Base-by-base conservation (phyloP, 2,329 filamentous ascomycete species). In the Epichloe festucae region DNA sequence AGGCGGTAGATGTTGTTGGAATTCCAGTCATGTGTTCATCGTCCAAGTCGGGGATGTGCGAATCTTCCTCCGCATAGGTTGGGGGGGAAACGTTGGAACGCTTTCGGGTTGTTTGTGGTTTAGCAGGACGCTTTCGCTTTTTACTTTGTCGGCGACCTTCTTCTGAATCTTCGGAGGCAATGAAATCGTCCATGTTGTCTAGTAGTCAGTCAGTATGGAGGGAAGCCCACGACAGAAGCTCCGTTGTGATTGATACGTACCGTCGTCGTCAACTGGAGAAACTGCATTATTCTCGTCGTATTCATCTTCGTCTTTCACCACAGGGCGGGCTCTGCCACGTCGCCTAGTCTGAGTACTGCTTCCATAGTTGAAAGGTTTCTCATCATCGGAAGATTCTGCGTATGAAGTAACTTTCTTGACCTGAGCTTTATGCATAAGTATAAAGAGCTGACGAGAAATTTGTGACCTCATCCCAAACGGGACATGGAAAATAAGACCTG, bases 121-220 rank as follows among this genome's bases (percentile, higher is more conserved):
- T 77, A 12, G 74, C 61, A 7, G 79, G 66, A n/a, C 85, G 76
- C 68, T 95, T 95, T 60, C 85, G 72, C 69, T 95, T 95, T 63
- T 81, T 85, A 0, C 84, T 73, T 23, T 75, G 64, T 59, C 72
- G 57, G 55, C 74, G 62, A 14, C 64, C 65, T 17, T 82, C 85
- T 46, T 95, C 89, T 0, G 88, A 91, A 42, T 94, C 88, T 60
- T 96, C 90, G 0, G 85, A 82, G 4, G 85, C 89, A 23, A 97
- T 75, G 61, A 97, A 97, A 64, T 95, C 87, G 55, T 84, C 88
- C 71, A 94, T 81, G 50, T 93, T 87, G 69, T 76, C 72, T 78
- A 47, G n/a, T 36, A 38, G 14, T 2, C 10, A n/a, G 49, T 60
- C 40, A 59, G 56, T 2, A 17, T 35, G 46, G 23, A 21, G 31